These are phyloP conservation scores for Daldinia vernicosa DNA, from an alignment of 495 filamentous ascomycete species.

Conservation along the genomic window DNA sequence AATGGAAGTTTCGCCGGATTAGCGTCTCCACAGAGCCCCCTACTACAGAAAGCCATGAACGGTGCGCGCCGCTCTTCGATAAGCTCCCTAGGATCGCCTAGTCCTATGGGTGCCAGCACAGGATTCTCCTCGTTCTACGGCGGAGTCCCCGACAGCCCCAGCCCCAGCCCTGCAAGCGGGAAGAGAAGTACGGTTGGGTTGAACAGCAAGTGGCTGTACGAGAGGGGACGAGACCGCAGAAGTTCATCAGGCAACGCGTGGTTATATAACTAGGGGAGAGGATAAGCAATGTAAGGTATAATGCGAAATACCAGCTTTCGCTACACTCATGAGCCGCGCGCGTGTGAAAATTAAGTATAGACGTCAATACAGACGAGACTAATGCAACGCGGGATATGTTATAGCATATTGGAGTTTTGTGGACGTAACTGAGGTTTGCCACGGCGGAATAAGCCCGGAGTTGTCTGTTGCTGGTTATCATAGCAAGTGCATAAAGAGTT, in stretches of 20 bases:
- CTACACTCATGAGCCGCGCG: background rate
- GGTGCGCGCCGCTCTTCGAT: constrained; percentile 69
- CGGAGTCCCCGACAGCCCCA: constrained; percentile 51
- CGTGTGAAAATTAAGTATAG: background rate
- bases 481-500: background rate
- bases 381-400: background rate
- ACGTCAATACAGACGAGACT: background rate
- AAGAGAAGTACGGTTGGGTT: constrained; percentile 76
- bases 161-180: constrained; percentile 71
- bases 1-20: constrained; percentile 40
- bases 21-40: constrained; percentile 61
- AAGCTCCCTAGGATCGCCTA: constrained; percentile 71
- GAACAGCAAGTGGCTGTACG: constrained; percentile 93
- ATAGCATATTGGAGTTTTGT: background rate
- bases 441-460: background rate
- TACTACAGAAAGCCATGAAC: constrained; percentile 75
- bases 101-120: constrained; percentile 57
- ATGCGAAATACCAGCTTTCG: background rate
- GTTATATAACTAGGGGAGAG: constrained; percentile 38
- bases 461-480: background rate
- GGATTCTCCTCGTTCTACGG: constrained; percentile 56
- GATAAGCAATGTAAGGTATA: background rate
- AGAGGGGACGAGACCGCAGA: constrained; percentile 64
- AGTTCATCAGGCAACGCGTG: constrained; percentile 52
- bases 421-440: background rate